phyloP scores from a whole-genome alignment of 2,329 filamentous ascomycete genomes.

The Aspergillus nomiae region DNA sequence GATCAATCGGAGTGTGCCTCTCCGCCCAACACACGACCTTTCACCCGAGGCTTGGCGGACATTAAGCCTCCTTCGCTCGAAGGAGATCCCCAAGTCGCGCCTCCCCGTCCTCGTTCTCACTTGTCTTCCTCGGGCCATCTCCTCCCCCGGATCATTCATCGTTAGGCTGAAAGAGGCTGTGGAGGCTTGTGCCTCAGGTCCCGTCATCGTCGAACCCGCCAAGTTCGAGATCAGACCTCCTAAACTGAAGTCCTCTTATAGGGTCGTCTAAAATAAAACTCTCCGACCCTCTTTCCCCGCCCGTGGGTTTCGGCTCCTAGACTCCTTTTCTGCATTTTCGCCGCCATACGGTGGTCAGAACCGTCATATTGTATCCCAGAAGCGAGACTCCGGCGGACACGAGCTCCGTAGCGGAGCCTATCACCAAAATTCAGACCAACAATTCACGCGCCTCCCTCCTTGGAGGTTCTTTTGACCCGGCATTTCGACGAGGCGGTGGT shows the following conservation, averaged over 20 bases:
- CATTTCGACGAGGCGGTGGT: conserved; percentile 51
- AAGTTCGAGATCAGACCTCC: conserved; percentile 15
- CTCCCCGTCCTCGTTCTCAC: conserved; percentile 1
- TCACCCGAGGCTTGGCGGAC: conserved; percentile 23
- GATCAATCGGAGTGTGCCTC: conserved; percentile 24
- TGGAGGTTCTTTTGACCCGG: conserved; percentile 57
- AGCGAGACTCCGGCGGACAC: conserved; percentile 26
- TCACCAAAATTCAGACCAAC: conserved; percentile 59
- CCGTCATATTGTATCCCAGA: conserved; percentile 36
- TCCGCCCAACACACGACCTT: conserved; percentile 23
- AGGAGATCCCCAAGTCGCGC: conserved; percentile 3
- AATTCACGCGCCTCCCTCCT: conserved; percentile 61
- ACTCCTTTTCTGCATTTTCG: neutral
- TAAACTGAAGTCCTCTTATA: conserved; percentile 15
- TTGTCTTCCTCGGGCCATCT: conserved; percentile 3
- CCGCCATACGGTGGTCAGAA: conserved; percentile 35
- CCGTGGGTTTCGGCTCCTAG: neutral
- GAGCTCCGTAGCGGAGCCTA: conserved; percentile 44
- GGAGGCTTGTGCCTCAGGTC: conserved; percentile 14
- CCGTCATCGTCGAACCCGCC: conserved; percentile 6
- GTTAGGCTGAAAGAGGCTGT: conserved; percentile 8
- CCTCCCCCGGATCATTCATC: neutral
- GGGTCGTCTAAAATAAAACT: conserved; percentile 9
- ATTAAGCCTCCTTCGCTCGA: conserved; percentile 3
- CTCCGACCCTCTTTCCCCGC: conserved; percentile 8